These are phyloP conservation scores for Candida berthetii DNA, from an alignment of 805 yeast species.

Conservation along the genomic window DNA sequence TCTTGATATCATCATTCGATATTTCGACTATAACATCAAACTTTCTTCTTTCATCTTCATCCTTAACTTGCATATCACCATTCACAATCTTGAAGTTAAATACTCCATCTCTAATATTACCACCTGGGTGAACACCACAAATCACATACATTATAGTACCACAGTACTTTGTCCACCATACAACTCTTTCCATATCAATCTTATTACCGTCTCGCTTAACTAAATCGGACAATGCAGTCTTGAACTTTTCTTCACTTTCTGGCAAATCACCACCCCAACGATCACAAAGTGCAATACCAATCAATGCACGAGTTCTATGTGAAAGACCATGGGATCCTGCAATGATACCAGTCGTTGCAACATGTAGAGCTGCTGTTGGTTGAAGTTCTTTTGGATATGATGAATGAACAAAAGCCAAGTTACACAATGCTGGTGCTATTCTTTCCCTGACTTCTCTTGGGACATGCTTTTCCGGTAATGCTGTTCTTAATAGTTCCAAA, in stretches of 20 bases:
- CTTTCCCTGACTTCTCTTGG: slow-evolving; percentile 54
- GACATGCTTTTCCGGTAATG: slow-evolving; percentile 49
- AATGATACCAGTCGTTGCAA: slow-evolving; percentile 68
- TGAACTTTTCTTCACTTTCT: slow-evolving; percentile 41
- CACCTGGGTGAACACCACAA: slow-evolving; percentile 80
- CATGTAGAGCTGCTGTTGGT: slow-evolving; percentile 65
- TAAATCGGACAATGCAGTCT: slow-evolving; percentile 38
- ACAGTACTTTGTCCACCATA: slow-evolving; percentile 70
- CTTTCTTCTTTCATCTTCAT: slow-evolving; percentile 25
- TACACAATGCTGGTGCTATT: slow-evolving; percentile 66
- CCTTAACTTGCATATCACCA: slow-evolving; percentile 23
- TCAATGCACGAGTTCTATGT: slow-evolving; percentile 62
- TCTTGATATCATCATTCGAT: slow-evolving; percentile 48
- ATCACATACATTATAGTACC: slow-evolving; percentile 73
- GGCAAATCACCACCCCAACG: slow-evolving; percentile 82
- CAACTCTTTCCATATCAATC: slow-evolving; percentile 37
- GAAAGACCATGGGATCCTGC: slow-evolving; percentile 74
- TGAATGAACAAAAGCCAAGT: slow-evolving; percentile 70
- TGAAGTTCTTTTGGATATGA: slow-evolving; percentile 74
- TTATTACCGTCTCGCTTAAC: slow-evolving; percentile 39
- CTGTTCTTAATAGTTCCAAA: slow-evolving; percentile 43
- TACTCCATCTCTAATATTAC: slow-evolving; percentile 59
- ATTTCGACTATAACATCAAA: slow-evolving; percentile 36
- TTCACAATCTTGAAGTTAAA: slow-evolving; percentile 34
- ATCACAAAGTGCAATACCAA: slow-evolving; percentile 70